Base-by-base conservation (phyloP, 257 asterid species). In the Dorcoceras hygrometricum region DNA sequence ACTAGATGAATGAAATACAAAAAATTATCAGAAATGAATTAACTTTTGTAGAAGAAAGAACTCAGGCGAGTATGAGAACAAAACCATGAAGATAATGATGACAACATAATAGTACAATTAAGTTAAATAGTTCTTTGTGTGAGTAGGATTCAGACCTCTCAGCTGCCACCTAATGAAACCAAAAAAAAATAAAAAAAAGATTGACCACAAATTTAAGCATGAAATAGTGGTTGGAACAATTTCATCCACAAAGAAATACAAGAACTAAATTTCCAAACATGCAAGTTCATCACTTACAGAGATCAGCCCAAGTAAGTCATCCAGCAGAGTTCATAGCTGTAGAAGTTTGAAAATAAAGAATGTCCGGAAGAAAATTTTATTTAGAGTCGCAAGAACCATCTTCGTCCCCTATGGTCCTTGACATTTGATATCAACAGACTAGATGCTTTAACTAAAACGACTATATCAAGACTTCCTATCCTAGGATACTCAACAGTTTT, bases 1-100 rank as follows among this genome's bases (percentile, higher is more conserved):
- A 26, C 29, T 39, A 61, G 20, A 57, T 34, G 70, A 60, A 57
- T n/a, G n/a, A n/a, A n/a, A n/a, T n/a, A n/a, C n/a, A n/a, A n/a
- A n/a, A 62, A 56, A 23, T 3, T 50, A n/a, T 8, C 25, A 28
- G 23, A 59, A 71, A 46, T 18, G 8, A 34, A 66, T 43, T 19
- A 74, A 23, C 24, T 34, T 6, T 19, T 18, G 32, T 1, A 5
- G 36, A 68, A 53, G 18, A 18, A 26, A 51, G 56, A 73, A 20
- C 18, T 48, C 24, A 60, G 6, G 23, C 11, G 23, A 4, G 3
- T 64, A 9, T 26, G 22, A 55, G 36, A 43, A 29, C 3, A 61
- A 29, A 51, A 63, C 57, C 48, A 29, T 24, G 31, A 24, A 4
- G 24, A 34, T 14, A 32, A 65, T 16, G 3, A 24, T 3, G 51